Evolutionary conservation across 768 basidiomycete genomes (phyloP).

Genomic region (Strobilomyces echinocephalus): DNA sequence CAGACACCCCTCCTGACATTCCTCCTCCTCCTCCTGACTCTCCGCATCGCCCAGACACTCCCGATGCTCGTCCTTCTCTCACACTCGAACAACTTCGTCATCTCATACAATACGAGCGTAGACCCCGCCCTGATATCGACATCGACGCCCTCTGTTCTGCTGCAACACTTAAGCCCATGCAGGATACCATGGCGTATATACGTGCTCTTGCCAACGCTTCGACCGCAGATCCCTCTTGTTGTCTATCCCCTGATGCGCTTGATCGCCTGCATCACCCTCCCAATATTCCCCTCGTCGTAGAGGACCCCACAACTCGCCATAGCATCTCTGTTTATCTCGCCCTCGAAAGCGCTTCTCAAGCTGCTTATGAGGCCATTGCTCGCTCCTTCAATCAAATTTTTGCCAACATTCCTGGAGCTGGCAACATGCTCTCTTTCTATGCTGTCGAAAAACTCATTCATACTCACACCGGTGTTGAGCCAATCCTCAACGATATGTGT

Average conservation of each 20-base stretch:
- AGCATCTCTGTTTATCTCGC: neutral
- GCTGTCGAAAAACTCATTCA: conserved; percentile 4
- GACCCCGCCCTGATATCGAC: neutral
- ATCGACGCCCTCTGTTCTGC: neutral
- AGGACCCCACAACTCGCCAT: neutral
- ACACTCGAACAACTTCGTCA: neutral
- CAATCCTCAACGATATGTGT: conserved; percentile 40
- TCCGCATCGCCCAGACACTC: neutral
- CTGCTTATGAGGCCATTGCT: neutral
- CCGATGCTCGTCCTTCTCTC: too few relatives aligned
- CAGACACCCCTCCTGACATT: too few relatives aligned
- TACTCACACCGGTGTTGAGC: conserved; percentile 26
- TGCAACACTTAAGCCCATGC: neutral
- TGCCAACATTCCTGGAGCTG: neutral
- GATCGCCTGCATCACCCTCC: neutral
- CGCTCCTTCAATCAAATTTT: neutral
- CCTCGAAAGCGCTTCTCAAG: neutral
- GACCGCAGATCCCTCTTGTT: neutral
- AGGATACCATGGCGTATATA: neutral
- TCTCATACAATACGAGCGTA: neutral
- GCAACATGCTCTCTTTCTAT: neutral
- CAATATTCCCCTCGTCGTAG: neutral
- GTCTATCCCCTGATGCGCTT: neutral
- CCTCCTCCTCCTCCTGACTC: neutral
- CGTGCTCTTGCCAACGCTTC: neutral